Evolutionary conservation across 2,329 filamentous ascomycete genomes (phyloP).

Genomic region (Stenocarpella maydis): DNA sequence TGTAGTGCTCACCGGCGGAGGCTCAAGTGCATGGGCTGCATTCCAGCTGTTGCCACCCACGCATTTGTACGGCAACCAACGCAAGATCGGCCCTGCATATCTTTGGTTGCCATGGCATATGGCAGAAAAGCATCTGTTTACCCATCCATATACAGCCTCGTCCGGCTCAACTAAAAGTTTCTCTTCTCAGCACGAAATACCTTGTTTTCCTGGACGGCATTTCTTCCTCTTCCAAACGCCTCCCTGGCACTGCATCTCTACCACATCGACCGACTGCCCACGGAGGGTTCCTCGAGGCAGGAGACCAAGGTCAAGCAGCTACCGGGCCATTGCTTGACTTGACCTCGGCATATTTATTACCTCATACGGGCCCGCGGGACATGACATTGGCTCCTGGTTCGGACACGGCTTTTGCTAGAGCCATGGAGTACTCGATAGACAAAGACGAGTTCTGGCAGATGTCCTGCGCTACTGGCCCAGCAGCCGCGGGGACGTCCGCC

Average conservation of each 20-base stretch:
- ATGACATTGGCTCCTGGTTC: slow-evolving; percentile 21
- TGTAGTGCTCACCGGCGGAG: slow-evolving; percentile 21
- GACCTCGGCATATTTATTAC: not conserved
- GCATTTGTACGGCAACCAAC: slow-evolving; percentile 31
- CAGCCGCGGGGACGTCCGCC: slow-evolving; percentile 1
- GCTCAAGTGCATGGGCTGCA: slow-evolving; percentile 26
- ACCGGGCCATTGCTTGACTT: not conserved
- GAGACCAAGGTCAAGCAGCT: slow-evolving; percentile 5
- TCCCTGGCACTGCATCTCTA: not conserved
- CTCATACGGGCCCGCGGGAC: not conserved
- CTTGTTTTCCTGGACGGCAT: slow-evolving; percentile 14
- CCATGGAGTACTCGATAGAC: slow-evolving; percentile 34
- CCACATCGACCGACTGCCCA: not conserved
- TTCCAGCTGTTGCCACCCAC: slow-evolving; percentile 36
- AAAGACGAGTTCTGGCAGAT: slow-evolving; percentile 35
- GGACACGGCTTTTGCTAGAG: slow-evolving; percentile 25
- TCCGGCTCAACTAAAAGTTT: slow-evolving; percentile 9
- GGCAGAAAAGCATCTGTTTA: slow-evolving; percentile 23
- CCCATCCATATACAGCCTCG: slow-evolving; percentile 13
- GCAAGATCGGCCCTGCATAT: slow-evolving; percentile 32
- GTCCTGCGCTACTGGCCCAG: slow-evolving; percentile 20
- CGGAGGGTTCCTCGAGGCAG: not conserved
- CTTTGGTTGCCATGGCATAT: slow-evolving; percentile 36
- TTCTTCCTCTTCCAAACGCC: not conserved
- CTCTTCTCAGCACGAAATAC: slow-evolving; percentile 9